Evolutionary conservation across 352 stramenopile species (phyloP).

Genomic region (Pilasporangium apinafurcum): DNA sequence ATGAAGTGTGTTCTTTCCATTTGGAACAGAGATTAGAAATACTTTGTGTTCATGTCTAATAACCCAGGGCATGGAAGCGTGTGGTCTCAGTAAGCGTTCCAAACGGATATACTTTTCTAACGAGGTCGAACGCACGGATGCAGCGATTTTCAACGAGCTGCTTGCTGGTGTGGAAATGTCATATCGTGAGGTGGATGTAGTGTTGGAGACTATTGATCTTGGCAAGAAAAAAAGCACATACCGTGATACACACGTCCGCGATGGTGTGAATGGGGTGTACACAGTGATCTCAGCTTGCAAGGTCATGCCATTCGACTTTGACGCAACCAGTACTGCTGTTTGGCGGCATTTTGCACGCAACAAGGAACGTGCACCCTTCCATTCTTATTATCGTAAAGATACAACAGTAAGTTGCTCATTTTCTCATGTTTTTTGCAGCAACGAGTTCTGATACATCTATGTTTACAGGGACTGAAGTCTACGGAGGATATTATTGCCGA

Average conservation of each 20-base stretch:
- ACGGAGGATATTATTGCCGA: conserved; percentile 48
- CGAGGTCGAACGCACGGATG: conserved; percentile 39
- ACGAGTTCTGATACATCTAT: conserved; percentile 11
- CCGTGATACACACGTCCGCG: conserved; percentile 38
- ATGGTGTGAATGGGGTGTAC: conserved; percentile 25
- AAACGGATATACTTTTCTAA: conserved; percentile 8
- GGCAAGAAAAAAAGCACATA: conserved; percentile 42
- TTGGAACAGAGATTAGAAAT: no score
- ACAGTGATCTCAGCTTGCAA: conserved; percentile 62
- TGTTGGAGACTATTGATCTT: conserved; percentile 44
- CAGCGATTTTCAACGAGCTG: conserved; percentile 37
- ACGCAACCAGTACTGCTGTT: conserved; percentile 28
- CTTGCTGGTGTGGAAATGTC: conserved; percentile 32
- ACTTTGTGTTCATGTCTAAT: not conserved
- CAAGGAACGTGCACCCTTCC: conserved; percentile 52
- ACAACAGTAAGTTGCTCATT: conserved; percentile 20
- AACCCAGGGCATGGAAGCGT: not conserved
- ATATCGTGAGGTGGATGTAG: conserved; percentile 33
- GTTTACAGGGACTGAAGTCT: conserved; percentile 26
- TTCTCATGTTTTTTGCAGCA: not conserved
- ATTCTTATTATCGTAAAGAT: conserved; percentile 47
- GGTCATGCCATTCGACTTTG: conserved; percentile 39
- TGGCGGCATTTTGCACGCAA: conserved; percentile 53
- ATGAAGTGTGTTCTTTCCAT: no score
- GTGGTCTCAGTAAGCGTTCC: conserved; percentile 3